Evolutionary conservation across 495 filamentous ascomycete genomes (phyloP).

Genomic region (Elasticomyces elasticus): DNA sequence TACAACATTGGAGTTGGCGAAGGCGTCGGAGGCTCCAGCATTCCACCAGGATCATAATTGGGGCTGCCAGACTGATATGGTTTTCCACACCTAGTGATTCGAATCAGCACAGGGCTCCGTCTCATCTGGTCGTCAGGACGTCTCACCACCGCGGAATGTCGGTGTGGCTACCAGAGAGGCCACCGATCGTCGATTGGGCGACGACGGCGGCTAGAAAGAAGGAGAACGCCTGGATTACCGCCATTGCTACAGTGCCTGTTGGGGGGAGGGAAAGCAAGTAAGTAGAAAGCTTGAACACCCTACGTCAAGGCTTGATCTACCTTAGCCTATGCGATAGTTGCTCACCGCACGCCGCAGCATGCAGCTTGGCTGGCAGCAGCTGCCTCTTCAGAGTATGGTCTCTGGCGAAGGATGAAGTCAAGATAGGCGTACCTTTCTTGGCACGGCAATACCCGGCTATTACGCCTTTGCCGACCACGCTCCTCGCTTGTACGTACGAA

Average conservation of each 20-base stretch:
- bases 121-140: no score
- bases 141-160: slow-evolving; percentile 12
- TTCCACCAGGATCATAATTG: slow-evolving; percentile 51
- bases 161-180: slow-evolving; percentile 4
- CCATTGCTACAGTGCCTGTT: not conserved
- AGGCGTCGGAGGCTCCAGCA: slow-evolving; percentile 37
- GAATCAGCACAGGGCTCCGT: not conserved
- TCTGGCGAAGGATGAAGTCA: not conserved
- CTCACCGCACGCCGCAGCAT: not conserved
- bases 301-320: not conserved
- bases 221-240: not conserved
- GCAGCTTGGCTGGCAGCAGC: not conserved
- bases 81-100: not conserved
- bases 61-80: slow-evolving; percentile 6
- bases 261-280: not conserved
- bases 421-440: not conserved
- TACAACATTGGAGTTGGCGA: slow-evolving; percentile 42
- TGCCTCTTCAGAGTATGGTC: not conserved
- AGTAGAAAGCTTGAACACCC: not conserved
- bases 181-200: slow-evolving; percentile 4
- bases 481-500: not conserved
- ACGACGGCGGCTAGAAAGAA: not conserved
- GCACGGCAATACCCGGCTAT: no score
- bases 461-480: not conserved
- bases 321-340: no score